Conservation (phyloP, 495 filamentous ascomycete genomes). For the Talaromyces ruber region DNA sequence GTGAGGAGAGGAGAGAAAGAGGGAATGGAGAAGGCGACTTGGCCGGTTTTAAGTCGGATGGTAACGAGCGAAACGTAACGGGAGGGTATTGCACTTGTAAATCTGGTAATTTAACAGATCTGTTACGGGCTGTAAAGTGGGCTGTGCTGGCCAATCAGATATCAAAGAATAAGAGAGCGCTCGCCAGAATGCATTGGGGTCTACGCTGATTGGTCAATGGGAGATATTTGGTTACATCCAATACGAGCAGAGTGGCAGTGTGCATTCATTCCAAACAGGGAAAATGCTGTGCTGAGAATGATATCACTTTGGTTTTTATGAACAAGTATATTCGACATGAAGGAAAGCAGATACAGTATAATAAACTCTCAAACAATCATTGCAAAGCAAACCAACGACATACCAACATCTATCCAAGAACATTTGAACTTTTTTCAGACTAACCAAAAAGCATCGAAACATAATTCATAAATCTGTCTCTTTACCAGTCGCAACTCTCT, state of each 20-base stretch:
- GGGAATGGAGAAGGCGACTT: not conserved
- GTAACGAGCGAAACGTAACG: not conserved
- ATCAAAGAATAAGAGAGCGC: not conserved
- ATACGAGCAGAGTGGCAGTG: not conserved
- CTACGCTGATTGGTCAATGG: not conserved
- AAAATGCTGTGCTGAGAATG: not conserved
- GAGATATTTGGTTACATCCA: not conserved
- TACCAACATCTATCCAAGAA: not conserved
- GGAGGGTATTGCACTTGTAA: not conserved
- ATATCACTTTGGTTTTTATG: not conserved
- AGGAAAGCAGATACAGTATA: not conserved
- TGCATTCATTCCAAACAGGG: not conserved
- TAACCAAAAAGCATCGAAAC: not conserved
- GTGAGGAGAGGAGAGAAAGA: not conserved
- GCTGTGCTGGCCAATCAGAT: not conserved
- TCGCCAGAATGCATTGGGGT: not conserved
- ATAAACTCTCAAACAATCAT: not conserved
- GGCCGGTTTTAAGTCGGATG: not conserved
- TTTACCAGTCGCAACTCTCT: slow-evolving; percentile 64
- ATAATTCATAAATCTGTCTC: not conserved
- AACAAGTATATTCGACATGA: not conserved
- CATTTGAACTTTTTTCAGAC: not conserved
- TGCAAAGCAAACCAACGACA: not conserved
- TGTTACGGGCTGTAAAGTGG: not conserved
- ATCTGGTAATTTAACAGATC: not conserved